A percentile compares a stretch with the other conserved stretches of the same genome.
These are phyloP conservation scores for Mycena metata DNA, from an alignment of 768 basidiomycete species.

Conservation along the genomic window DNA sequence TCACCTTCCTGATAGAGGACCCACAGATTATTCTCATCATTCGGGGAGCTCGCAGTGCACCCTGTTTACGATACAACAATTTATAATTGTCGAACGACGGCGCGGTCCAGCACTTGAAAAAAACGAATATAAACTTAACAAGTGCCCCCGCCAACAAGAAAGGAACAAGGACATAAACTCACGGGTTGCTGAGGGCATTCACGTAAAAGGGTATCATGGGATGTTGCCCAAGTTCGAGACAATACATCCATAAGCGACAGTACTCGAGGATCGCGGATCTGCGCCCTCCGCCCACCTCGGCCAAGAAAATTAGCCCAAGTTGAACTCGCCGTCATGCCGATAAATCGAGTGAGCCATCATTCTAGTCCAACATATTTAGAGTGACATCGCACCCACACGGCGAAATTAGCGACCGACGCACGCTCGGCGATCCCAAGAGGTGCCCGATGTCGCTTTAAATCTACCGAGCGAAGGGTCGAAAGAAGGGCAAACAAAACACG, in stretches of 20 bases:
- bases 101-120: too few relatives aligned
- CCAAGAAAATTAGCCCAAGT: conserved; percentile 6
- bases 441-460: not conserved
- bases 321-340: conserved; percentile 3
- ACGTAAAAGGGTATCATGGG: not conserved
- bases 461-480: not conserved
- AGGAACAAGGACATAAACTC: conserved; percentile 1
- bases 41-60: not conserved
- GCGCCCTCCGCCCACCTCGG: not conserved
- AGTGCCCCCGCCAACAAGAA: not conserved
- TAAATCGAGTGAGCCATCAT: not conserved
- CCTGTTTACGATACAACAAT: too few relatives aligned
- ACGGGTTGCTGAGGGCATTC: conserved; percentile 1
- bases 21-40: conserved; percentile 18
- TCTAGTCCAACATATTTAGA: not conserved
- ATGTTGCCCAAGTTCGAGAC: not conserved
- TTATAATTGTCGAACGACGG: too few relatives aligned
- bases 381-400: conserved; percentile 19
- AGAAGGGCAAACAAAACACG: conserved; percentile 2
- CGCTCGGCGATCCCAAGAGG: not conserved
- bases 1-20: conserved; percentile 1
- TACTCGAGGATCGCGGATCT: conserved; percentile 5
- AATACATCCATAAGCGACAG: conserved; percentile 10
- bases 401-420: conserved; percentile 8
- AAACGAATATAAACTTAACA: not conserved